Conservation (phyloP, 257 asterid genomes). For the Rubia yunnanensis region DNA sequence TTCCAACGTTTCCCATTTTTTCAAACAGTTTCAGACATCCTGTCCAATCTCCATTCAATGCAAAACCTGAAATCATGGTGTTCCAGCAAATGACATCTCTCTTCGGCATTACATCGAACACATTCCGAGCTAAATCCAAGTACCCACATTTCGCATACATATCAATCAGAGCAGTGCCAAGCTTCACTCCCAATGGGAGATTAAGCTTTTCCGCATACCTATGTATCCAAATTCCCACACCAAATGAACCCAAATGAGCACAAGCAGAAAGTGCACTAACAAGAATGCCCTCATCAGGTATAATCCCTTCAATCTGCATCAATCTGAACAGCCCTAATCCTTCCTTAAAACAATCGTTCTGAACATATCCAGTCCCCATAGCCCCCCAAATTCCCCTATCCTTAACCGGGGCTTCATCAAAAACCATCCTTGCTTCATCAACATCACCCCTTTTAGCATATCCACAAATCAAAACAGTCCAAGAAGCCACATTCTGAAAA, state of each 20-base stretch:
- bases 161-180: constrained; percentile 54
- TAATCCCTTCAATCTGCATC: constrained; percentile 52
- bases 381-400: constrained; percentile 73
- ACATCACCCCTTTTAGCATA: constrained; percentile 50
- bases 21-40: constrained; percentile 37
- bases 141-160: constrained; percentile 70
- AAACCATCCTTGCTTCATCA: constrained; percentile 43
- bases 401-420: constrained; percentile 51
- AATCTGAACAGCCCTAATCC: constrained; percentile 52
- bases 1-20: constrained; percentile 39
- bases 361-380: constrained; percentile 71
- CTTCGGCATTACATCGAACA: constrained; percentile 47
- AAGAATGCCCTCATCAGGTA: constrained; percentile 55
- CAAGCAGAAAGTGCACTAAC: constrained; percentile 52
- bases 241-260: constrained; percentile 61
- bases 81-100: constrained; percentile 66
- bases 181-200: constrained; percentile 22
- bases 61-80: constrained; percentile 59
- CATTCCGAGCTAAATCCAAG: constrained; percentile 37
- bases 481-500: constrained; percentile 39
- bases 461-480: constrained; percentile 64
- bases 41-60: constrained; percentile 53
- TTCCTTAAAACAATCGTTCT: constrained; percentile 64
- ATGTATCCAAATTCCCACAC: constrained; percentile 64
- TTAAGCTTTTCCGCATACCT: constrained; percentile 28